Conservation (phyloP, 768 basidiomycete species). For the Lactarius hengduanensis region DNA sequence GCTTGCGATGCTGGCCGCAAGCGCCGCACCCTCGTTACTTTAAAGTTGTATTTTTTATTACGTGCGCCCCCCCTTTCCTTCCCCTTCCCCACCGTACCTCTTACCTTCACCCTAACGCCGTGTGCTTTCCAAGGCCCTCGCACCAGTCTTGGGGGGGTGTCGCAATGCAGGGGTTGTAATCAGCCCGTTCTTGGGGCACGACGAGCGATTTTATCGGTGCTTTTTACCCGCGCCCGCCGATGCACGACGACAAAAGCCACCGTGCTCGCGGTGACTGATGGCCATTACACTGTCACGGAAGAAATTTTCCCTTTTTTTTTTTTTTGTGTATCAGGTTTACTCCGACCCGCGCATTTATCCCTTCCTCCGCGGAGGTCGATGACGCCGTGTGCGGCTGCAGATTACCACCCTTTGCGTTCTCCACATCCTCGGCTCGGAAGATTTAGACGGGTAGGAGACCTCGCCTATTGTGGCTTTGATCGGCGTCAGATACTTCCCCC, state of each 20-base stretch:
- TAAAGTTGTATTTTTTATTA: slow-evolving; percentile 25
- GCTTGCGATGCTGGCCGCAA: slow-evolving; percentile 18
- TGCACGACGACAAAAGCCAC: neutral
- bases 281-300: neutral
- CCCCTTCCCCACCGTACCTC: slow-evolving; percentile 1
- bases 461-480: slow-evolving; percentile 1
- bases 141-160: neutral
- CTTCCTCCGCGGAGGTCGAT: neutral
- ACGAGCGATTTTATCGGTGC: neutral
- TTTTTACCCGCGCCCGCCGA: neutral
- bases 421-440: neutral
- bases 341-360: neutral
- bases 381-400: neutral
- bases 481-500: neutral
- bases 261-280: neutral
- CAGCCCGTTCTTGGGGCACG: neutral
- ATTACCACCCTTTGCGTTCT: neutral
- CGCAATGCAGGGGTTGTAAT: neutral
- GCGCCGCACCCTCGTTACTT: slow-evolving; percentile 25
- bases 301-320: neutral
- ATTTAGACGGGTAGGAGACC: neutral
- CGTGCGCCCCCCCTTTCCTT: slow-evolving; percentile 2
- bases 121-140: neutral
- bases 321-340: neutral
- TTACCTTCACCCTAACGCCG: neutral